Conservation (phyloP, 352 stramenopile species). For the Pythium brassicae region DNA sequence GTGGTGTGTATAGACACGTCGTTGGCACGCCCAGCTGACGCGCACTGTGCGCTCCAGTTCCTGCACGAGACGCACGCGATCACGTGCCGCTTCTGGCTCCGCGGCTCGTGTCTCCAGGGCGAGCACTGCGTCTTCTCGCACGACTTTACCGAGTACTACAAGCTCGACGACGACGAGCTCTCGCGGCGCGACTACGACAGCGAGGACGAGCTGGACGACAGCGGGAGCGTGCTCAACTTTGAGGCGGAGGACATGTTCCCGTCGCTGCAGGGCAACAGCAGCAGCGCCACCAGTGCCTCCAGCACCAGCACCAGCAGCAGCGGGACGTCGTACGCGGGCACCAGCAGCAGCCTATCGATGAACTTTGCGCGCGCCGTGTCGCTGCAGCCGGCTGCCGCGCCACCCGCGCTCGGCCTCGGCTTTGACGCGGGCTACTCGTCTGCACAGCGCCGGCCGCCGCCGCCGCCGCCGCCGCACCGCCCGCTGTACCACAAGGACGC, state of each 20-base stretch:
- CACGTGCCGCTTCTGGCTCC: slow-evolving; percentile 84
- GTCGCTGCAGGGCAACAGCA: slow-evolving; percentile 38
- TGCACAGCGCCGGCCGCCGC: slow-evolving; percentile 3
- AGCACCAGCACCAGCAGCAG: slow-evolving; percentile 15
- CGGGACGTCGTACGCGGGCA: not conserved
- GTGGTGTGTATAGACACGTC: no score
- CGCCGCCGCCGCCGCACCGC: slow-evolving; percentile 18
- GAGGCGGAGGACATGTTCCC: slow-evolving; percentile 79
- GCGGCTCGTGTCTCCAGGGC: slow-evolving; percentile 69
- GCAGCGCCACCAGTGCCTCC: not conserved
- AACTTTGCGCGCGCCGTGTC: slow-evolving; percentile 80
- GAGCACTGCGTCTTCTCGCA: slow-evolving; percentile 82
- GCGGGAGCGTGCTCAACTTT: slow-evolving; percentile 41
- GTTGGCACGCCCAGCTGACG: no score
- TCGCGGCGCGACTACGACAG: slow-evolving; percentile 65
- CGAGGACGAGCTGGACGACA: slow-evolving; percentile 64
- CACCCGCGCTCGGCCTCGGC: not conserved
- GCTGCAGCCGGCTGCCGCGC: slow-evolving; percentile 28
- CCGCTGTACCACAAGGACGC: slow-evolving; percentile 59
- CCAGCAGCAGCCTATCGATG: slow-evolving; percentile 40
- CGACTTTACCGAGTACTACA: slow-evolving; percentile 74
- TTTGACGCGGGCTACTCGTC: not conserved
- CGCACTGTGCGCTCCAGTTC: slow-evolving; percentile 42
- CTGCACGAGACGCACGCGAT: slow-evolving; percentile 80
- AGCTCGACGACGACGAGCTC: slow-evolving; percentile 39